Percentiles rank a stretch among this genome's conserved stretches.
Conservation (phyloP, 345 rosid genomes). For the Camelina neglecta region DNA sequence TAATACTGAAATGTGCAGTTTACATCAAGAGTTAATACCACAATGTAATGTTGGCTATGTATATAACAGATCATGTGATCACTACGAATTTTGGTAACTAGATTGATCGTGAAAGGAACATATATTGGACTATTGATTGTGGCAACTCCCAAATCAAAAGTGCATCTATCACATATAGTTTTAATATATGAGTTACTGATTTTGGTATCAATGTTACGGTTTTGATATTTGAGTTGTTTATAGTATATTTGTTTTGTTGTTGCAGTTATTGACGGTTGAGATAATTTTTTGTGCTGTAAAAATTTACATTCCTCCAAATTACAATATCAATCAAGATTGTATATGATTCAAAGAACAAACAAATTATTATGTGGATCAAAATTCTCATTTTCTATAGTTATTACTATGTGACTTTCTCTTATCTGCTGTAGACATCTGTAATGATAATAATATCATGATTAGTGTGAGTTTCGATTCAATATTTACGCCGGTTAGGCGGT, state of each 20-base stretch:
- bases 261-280: too few relatives aligned
- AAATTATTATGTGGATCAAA: too few relatives aligned
- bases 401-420: not conserved
- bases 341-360: not conserved
- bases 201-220: too few relatives aligned
- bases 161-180: not conserved
- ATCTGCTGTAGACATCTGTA: too few relatives aligned
- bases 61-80: slow-evolving; percentile 13
- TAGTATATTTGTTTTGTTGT: not conserved
- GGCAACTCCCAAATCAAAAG: not conserved
- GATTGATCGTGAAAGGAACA: not conserved
- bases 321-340: not conserved
- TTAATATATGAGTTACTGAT: not conserved
- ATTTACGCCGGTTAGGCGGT: not conserved
- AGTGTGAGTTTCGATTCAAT: not conserved
- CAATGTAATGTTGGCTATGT: slow-evolving; percentile 5
- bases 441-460: not conserved
- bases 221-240: not conserved
- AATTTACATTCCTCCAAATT: too few relatives aligned
- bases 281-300: too few relatives aligned
- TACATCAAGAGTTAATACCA: slow-evolving; percentile 24
- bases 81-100: not conserved
- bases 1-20: slow-evolving; percentile 20
- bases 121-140: not conserved
- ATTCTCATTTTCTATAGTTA: not conserved